Evolutionary conservation across 805 yeast species (phyloP).

Genomic region (Ogataea saltuana): DNA sequence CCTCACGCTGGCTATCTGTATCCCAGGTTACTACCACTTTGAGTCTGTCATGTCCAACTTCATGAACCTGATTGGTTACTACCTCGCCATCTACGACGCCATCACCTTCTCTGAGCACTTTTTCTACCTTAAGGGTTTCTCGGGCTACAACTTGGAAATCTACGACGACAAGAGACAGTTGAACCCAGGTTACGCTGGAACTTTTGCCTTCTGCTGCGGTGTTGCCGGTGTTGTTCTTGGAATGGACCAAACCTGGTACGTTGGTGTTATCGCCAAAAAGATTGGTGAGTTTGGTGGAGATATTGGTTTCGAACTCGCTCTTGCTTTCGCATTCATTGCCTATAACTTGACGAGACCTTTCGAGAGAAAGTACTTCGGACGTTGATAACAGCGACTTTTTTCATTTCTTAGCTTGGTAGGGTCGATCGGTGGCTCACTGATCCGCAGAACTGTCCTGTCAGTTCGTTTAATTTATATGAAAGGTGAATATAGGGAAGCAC

Average conservation of each 20-base stretch:
- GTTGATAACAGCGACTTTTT: conserved; percentile 28
- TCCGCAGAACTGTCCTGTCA: no score
- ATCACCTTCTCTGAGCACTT: conserved; percentile 81
- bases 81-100: conserved; percentile 81
- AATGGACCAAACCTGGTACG: conserved; percentile 84
- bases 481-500: no score
- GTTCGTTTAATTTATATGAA: no score
- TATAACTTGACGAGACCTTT: conserved; percentile 59
- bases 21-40: conserved; percentile 82
- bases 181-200: conserved; percentile 80
- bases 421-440: no score
- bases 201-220: conserved; percentile 77
- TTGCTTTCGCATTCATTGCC: conserved; percentile 63
- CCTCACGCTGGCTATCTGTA: conserved; percentile 79
- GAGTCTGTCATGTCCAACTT: conserved; percentile 74
- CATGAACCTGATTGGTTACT: conserved; percentile 90
- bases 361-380: conserved; percentile 65
- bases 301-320: conserved; percentile 80
- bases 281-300: conserved; percentile 80
- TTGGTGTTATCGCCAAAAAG: conserved; percentile 61
- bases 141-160: conserved; percentile 61
- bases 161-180: conserved; percentile 57
- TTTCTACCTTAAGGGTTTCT: conserved; percentile 65
- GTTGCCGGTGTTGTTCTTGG: conserved; percentile 85
- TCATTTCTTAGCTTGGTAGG: conserved; percentile 1